A percentile compares a stretch with the other conserved stretches of the same genome.
Evolutionary conservation across 2,329 filamentous ascomycete species (phyloP).

Genomic region (Gyromitra esculenta): DNA sequence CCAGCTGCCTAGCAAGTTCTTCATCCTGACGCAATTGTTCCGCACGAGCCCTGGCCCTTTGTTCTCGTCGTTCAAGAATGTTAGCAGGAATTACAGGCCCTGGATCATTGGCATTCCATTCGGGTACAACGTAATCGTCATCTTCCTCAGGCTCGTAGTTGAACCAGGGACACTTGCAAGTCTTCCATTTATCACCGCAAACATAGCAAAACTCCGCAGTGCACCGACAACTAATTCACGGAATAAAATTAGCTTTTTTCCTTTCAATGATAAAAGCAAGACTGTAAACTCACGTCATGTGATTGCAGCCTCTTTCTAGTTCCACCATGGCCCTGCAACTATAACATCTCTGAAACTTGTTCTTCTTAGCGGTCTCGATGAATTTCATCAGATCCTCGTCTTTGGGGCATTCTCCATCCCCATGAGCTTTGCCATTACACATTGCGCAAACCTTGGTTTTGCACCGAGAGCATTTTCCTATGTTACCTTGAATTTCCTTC

Average conservation of each 20-base stretch:
- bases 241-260: conserved; percentile 25
- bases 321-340: conserved; percentile 79
- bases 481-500: conserved; percentile 65
- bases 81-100: conserved; percentile 41
- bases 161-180: conserved; percentile 55
- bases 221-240: conserved; percentile 70
- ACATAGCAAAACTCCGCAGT: conserved; percentile 87
- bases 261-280: neutral
- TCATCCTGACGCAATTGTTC: conserved; percentile 53
- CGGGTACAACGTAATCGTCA: conserved; percentile 51
- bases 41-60: conserved; percentile 46
- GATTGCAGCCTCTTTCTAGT: conserved; percentile 83
- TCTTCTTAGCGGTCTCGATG: conserved; percentile 52
- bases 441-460: conserved; percentile 76
- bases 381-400: conserved; percentile 70
- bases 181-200: conserved; percentile 77
- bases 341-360: conserved; percentile 68
- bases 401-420: conserved; percentile 72
- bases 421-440: conserved; percentile 81
- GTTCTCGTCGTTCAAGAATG: conserved; percentile 46
- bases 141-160: conserved; percentile 54
- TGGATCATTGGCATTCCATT: conserved; percentile 43
- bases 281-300: conserved; percentile 70
- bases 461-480: conserved; percentile 75
- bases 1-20: conserved; percentile 49